Conservation (phyloP, 1,139 yeast species). For the Magnusiomyces paraingens region DNA sequence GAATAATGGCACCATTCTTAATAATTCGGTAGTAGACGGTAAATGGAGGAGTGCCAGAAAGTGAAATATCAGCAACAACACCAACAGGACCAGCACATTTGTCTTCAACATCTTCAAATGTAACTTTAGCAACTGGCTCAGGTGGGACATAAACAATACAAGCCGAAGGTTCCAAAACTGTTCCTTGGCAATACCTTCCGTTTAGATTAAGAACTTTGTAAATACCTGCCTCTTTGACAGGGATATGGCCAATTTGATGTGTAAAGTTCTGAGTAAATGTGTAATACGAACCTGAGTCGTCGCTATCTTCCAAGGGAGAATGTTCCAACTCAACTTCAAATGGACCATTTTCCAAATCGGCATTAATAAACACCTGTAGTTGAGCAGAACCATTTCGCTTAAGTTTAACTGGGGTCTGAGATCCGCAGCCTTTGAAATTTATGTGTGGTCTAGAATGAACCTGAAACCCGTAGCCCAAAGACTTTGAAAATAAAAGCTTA, state of each 20-base stretch:
- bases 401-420: conserved; percentile 31
- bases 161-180: conserved; percentile 42
- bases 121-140: conserved; percentile 40
- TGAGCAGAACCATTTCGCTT: conserved; percentile 27
- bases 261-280: conserved; percentile 23
- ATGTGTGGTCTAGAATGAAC: conserved; percentile 61
- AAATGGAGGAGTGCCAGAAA: conserved; percentile 80
- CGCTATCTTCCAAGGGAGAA: conserved; percentile 19
- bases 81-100: conserved; percentile 93
- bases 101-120: conserved; percentile 55
- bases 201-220: conserved; percentile 49
- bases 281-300: conserved; percentile 8
- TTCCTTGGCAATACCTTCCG: conserved; percentile 62
- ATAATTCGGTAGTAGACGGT: conserved; percentile 54
- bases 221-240: conserved; percentile 53
- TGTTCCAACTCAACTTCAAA: conserved; percentile 27
- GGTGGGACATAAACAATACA: conserved; percentile 44
- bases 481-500: conserved; percentile 20
- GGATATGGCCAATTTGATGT: conserved; percentile 31
- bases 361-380: conserved; percentile 23
- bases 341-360: conserved; percentile 30
- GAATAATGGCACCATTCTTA: conserved; percentile 26
- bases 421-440: conserved; percentile 33
- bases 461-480: conserved; percentile 43
- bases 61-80: conserved; percentile 56